Evolutionary conservation across 2,329 filamentous ascomycete genomes (phyloP).

Genomic region (Penicillium sp.): DNA sequence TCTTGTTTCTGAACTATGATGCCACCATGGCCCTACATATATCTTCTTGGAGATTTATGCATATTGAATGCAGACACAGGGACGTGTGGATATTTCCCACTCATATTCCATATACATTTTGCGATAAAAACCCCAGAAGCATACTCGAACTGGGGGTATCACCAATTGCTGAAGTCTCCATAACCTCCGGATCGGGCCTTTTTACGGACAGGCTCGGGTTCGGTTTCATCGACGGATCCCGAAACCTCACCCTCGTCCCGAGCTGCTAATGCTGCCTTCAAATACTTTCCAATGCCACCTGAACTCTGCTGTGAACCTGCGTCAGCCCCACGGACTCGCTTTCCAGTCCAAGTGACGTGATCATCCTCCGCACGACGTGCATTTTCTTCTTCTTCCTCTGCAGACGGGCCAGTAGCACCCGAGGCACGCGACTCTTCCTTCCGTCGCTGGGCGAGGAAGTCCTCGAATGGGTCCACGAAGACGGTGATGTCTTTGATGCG

Average conservation of each 20-base stretch:
- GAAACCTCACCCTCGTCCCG: constrained; percentile 57
- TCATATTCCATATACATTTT: not conserved
- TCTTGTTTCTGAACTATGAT: not conserved
- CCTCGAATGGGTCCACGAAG: constrained; percentile 92
- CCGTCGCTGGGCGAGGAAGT: constrained; percentile 77
- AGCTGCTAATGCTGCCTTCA: constrained; percentile 61
- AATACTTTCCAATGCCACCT: constrained; percentile 75
- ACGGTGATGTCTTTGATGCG: constrained; percentile 80
- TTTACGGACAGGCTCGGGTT: constrained; percentile 72
- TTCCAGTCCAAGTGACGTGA: constrained; percentile 92
- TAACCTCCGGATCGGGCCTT: constrained; percentile 78
- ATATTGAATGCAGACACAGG: too few species aligned
- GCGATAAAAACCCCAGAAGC: not conserved
- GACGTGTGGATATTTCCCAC: too few species aligned
- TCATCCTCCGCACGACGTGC: constrained; percentile 70
- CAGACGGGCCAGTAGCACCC: constrained; percentile 15
- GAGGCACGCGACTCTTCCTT: constrained; percentile 62
- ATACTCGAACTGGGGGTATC: constrained; percentile 23
- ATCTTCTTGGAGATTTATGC: not conserved
- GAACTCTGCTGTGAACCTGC: constrained; percentile 52
- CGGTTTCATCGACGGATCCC: constrained; percentile 63
- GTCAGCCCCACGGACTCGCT: constrained; percentile 73
- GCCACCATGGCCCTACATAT: not conserved
- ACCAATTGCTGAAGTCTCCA: constrained; percentile 95
- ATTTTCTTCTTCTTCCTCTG: constrained; percentile 28